Evolutionary conservation across 106 monocot genomes (phyloP).

Genomic region (Dendrobium catenatum): DNA sequence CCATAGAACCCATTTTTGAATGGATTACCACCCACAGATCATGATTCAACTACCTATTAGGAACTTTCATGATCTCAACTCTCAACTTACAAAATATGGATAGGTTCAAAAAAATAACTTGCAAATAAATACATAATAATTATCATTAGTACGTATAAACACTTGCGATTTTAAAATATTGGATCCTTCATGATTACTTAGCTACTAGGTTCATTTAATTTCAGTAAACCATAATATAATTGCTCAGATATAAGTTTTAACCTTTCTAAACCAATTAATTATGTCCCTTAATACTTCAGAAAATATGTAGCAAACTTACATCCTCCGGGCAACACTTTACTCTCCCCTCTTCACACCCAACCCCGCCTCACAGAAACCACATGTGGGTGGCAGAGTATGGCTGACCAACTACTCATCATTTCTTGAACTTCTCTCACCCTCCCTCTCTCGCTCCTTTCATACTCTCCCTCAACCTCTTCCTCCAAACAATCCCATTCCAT

Average conservation of each 20-base stretch:
- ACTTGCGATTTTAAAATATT: background rate
- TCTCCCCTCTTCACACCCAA: too few relatives aligned
- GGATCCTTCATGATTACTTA: background rate
- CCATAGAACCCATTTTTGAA: background rate
- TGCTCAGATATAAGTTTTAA: background rate
- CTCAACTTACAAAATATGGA: background rate
- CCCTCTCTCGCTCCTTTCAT: too few relatives aligned
- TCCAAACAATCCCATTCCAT: background rate
- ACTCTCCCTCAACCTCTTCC: background rate
- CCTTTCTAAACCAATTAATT: background rate
- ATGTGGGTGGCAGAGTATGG: too few relatives aligned
- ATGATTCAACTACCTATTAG: background rate
- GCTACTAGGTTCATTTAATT: background rate
- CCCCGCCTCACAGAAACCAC: too few relatives aligned
- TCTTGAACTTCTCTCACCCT: too few relatives aligned
- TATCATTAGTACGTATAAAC: background rate
- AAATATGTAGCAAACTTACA: background rate
- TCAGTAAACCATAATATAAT: background rate
- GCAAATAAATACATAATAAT: background rate
- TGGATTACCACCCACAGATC: background rate
- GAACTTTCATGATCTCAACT: background rate
- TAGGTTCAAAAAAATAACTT: background rate
- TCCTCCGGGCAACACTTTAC: too few relatives aligned
- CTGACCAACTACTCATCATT: too few relatives aligned
- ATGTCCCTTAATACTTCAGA: background rate